phyloP scores from a whole-genome alignment of 371 early-diverging fungal genomes.

The Apophysomyces ossiformis region DNA sequence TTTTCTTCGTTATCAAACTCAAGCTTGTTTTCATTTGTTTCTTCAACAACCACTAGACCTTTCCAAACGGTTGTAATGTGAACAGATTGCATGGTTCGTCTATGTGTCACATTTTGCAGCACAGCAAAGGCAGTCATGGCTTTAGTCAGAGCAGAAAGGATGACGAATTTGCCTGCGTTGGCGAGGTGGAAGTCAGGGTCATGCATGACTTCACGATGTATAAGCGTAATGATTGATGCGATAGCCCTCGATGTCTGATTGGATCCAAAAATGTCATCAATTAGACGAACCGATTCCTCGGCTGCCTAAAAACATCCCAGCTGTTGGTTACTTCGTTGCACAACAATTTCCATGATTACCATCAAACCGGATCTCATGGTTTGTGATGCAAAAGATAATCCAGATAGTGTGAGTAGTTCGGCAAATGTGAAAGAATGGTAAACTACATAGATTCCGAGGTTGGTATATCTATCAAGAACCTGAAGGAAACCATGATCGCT shows the following conservation, averaged over 20 bases:
- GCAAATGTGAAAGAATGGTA: constrained; percentile 77
- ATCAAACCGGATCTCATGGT: constrained; percentile 75
- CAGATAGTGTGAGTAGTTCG: constrained; percentile 79
- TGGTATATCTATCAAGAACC: constrained; percentile 74
- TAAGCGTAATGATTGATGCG: constrained; percentile 80
- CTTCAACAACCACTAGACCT: constrained; percentile 52
- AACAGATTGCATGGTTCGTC: constrained; percentile 55
- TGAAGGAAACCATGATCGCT: constrained; percentile 53
- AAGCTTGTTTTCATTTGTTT: constrained; percentile 28
- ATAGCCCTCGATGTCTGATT: constrained; percentile 90
- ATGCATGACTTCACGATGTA: constrained; percentile 73
- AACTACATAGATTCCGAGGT: constrained; percentile 67
- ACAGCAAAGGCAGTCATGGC: constrained; percentile 85
- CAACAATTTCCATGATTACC: constrained; percentile 52
- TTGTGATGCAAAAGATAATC: constrained; percentile 76
- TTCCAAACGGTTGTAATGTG: constrained; percentile 54
- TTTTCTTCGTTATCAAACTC: not conserved
- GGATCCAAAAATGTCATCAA: constrained; percentile 91
- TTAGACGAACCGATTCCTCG: constrained; percentile 87
- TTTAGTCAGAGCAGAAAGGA: constrained; percentile 76
- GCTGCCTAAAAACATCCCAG: constrained; percentile 57
- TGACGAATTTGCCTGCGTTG: constrained; percentile 69
- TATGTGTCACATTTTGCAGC: constrained; percentile 79
- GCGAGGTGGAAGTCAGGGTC: constrained; percentile 71
- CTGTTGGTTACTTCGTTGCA: constrained; percentile 14